A percentile compares a stretch with the other conserved stretches of the same genome.
phyloP scores from a whole-genome alignment of 2,329 filamentous ascomycete species.

The Berkeleyomyces basicola region DNA sequence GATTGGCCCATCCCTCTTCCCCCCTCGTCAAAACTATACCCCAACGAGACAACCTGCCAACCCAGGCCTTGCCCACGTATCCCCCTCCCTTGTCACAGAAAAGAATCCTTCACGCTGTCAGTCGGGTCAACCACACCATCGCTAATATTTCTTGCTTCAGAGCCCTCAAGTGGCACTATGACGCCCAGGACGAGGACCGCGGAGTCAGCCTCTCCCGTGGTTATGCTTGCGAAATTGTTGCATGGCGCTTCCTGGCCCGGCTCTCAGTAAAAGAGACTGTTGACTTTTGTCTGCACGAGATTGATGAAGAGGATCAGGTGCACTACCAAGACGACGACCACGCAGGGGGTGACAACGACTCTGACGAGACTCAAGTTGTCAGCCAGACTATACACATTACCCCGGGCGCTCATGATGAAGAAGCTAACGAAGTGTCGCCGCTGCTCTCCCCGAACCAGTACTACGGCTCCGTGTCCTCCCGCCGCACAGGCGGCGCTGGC shows the following conservation, averaged over 20 bases:
- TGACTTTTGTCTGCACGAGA: conserved; percentile 57
- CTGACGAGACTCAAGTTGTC: conserved; percentile 3
- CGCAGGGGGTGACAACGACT: conserved; percentile 15
- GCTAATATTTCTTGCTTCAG: conserved; percentile 24
- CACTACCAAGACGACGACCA: background rate
- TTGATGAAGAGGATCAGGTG: conserved; percentile 28
- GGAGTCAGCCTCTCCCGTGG: conserved; percentile 52
- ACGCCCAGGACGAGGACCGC: conserved; percentile 44
- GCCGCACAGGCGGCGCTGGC: conserved; percentile 17
- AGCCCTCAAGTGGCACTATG: conserved; percentile 59
- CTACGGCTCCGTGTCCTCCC: conserved; percentile 15
- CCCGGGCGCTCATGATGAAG: conserved; percentile 22
- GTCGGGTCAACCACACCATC: background rate
- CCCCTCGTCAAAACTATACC: background rate
- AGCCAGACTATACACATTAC: too few species aligned
- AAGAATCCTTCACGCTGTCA: conserved; percentile 2
- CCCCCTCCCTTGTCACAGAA: conserved; percentile 6
- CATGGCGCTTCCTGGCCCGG: conserved; percentile 59
- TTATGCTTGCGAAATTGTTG: conserved; percentile 63
- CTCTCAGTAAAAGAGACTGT: conserved; percentile 58
- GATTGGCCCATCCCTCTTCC: background rate
- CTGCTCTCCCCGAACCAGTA: conserved; percentile 24
- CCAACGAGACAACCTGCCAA: background rate
- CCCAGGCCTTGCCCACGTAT: background rate
- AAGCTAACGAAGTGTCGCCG: conserved; percentile 32